phyloP scores from a whole-genome alignment of 352 stramenopile species.

The Phytophthora vignae region DNA sequence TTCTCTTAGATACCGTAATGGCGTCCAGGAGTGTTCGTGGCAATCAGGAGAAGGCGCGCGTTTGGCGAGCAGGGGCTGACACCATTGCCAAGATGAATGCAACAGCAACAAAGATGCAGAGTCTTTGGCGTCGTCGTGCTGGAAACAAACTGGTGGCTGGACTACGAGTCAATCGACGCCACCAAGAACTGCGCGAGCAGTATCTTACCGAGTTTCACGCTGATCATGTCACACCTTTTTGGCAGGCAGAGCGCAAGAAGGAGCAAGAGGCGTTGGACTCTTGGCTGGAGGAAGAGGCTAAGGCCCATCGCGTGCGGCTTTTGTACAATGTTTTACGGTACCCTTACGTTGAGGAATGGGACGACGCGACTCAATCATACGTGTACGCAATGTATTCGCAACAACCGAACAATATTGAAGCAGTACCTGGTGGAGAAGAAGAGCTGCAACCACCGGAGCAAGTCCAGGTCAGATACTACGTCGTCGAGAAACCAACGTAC shows the following conservation, averaged over 20 bases:
- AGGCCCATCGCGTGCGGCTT: constrained; percentile 41
- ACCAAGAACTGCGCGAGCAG: constrained; percentile 43
- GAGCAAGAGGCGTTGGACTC: constrained; percentile 61
- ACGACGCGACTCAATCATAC: constrained; percentile 50
- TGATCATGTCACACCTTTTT: constrained; percentile 73
- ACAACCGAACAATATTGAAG: constrained; percentile 2
- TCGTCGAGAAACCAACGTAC: constrained; percentile 63
- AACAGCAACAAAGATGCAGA: constrained; percentile 52
- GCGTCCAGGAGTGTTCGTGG: constrained; percentile 20
- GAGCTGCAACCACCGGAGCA: constrained; percentile 18
- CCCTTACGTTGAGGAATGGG: constrained; percentile 69
- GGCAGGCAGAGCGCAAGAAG: constrained; percentile 65
- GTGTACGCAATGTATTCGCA: constrained; percentile 48
- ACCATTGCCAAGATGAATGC: constrained; percentile 47
- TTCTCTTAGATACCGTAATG: constrained; percentile 27
- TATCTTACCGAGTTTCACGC: constrained; percentile 68
- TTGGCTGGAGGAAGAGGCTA: constrained; percentile 47
- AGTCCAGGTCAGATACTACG: constrained; percentile 26
- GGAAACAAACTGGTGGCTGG: constrained; percentile 48
- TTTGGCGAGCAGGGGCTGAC: constrained; percentile 41
- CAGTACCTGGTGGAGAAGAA: constrained; percentile 13
- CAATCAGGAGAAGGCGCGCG: constrained; percentile 37
- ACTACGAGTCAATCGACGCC: constrained; percentile 43
- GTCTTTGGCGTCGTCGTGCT: constrained; percentile 59
- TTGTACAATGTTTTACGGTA: constrained; percentile 57